A percentile compares a stretch with the other conserved stretches of the same genome.
Evolutionary conservation across 2,329 filamentous ascomycete genomes (phyloP).

Genomic region (Tolypocladium ovalisporum): DNA sequence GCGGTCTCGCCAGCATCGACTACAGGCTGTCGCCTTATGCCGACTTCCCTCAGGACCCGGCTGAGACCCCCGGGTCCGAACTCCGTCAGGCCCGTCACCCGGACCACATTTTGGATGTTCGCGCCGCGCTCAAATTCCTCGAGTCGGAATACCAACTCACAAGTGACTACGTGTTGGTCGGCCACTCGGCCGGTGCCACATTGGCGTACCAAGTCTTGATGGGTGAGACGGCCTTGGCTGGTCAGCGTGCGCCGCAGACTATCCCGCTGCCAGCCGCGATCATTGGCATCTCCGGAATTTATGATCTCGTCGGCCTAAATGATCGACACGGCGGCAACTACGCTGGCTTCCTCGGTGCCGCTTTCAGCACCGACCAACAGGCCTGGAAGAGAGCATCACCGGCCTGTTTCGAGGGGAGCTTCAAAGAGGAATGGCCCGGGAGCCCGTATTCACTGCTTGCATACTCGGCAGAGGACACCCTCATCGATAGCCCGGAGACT

Average conservation of each 20-base stretch:
- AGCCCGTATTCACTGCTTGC: constrained; percentile 27
- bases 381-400: constrained; percentile 48
- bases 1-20: constrained; percentile 52
- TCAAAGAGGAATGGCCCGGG: constrained; percentile 25
- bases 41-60: constrained; percentile 25
- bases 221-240: constrained; percentile 21
- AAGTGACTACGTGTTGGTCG: constrained; percentile 44
- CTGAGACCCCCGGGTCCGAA: constrained; percentile 13
- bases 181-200: constrained; percentile 54
- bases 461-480: constrained; percentile 34
- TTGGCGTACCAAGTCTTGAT: constrained; percentile 51
- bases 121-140: constrained; percentile 37
- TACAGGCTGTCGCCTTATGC: constrained; percentile 49
- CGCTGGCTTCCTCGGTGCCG: constrained; percentile 41
- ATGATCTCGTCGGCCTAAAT: constrained; percentile 47
- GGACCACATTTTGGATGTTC: constrained; percentile 47
- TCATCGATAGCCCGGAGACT: constrained; percentile 47
- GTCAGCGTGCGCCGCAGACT: constrained; percentile 5
- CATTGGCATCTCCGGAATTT: constrained; percentile 56
- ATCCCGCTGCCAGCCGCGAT: constrained; percentile 37
- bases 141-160: constrained; percentile 32
- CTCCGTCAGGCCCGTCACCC: constrained; percentile 42
- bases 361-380: constrained; percentile 44
- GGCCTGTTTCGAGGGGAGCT: constrained; percentile 28
- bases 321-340: constrained; percentile 38